Evolutionary conservation across 2,329 filamentous ascomycete genomes (phyloP).

Genomic region (Colletotrichum tanaceti): DNA sequence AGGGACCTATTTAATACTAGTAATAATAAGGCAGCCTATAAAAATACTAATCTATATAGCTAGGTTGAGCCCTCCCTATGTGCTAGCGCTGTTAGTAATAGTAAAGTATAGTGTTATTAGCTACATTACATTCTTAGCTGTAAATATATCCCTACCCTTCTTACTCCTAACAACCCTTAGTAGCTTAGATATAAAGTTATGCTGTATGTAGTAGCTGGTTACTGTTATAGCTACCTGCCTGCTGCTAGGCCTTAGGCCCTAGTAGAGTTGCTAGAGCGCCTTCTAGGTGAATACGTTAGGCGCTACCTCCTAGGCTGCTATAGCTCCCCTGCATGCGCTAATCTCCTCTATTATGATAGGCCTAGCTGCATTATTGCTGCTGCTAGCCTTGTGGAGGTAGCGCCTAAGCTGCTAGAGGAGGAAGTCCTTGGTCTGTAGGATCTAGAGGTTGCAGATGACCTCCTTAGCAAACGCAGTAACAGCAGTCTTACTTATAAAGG

Average conservation of each 20-base stretch:
- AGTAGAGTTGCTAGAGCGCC: conserved; percentile 5
- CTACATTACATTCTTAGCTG: conserved; percentile 7
- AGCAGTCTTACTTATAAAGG: background rate
- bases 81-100: background rate
- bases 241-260: background rate
- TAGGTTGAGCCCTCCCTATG: background rate
- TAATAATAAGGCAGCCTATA: background rate
- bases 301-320: background rate
- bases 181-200: conserved; percentile 4
- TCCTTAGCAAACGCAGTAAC: conserved; percentile 2
- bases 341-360: background rate
- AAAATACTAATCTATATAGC: background rate
- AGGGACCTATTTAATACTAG: conserved; percentile 17
- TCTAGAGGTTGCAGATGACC: conserved; percentile 33
- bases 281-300: conserved; percentile 8
- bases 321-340: background rate
- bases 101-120: background rate
- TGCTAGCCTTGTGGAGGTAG: background rate
- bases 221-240: background rate
- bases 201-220: background rate
- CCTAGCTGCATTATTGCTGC: background rate
- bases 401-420: conserved; percentile 23
- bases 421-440: conserved; percentile 32
- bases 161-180: background rate
- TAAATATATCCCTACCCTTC: background rate